A percentile compares a stretch with the other conserved stretches of the same genome.
Evolutionary conservation across 2,329 filamentous ascomycete genomes (phyloP).

Genomic region (Zymoseptoria ardabiliae): DNA sequence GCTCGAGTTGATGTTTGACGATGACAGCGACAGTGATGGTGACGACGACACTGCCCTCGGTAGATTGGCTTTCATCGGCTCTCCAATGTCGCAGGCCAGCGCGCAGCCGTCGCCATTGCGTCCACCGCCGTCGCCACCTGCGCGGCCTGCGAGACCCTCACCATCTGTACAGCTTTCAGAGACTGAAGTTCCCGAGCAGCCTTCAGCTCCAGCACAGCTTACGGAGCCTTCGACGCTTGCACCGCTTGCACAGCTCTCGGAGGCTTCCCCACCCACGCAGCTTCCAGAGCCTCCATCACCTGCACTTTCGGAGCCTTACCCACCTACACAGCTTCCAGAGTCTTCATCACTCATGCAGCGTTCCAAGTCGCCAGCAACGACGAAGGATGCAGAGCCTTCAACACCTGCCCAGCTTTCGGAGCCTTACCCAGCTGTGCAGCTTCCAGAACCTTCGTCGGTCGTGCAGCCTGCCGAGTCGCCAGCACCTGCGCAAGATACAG

Average conservation of each 20-base stretch:
- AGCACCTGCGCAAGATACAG: too few relatives aligned
- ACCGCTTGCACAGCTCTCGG: background rate
- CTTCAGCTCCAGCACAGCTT: too few relatives aligned
- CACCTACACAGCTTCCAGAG: background rate
- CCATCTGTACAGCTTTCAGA: background rate
- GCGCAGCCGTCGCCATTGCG: background rate
- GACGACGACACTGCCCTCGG: background rate
- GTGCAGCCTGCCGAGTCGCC: background rate
- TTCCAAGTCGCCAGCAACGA: too few relatives aligned
- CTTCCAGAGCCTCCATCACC: background rate
- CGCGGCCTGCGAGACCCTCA: background rate
- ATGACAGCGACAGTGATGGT: background rate
- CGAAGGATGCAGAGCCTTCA: too few relatives aligned
- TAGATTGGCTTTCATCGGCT: background rate
- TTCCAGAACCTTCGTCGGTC: background rate
- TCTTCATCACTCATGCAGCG: too few relatives aligned
- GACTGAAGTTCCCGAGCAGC: background rate
- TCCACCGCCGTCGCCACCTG: background rate
- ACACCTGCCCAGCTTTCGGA: too few relatives aligned
- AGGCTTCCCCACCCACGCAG: background rate
- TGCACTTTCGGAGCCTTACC: background rate
- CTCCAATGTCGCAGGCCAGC: background rate
- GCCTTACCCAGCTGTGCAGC: too few relatives aligned
- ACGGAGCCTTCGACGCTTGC: background rate
- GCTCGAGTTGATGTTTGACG: background rate